Base-by-base conservation (phyloP, 2,329 filamentous ascomycete genomes). In the Fusarium goolgardi region DNA sequence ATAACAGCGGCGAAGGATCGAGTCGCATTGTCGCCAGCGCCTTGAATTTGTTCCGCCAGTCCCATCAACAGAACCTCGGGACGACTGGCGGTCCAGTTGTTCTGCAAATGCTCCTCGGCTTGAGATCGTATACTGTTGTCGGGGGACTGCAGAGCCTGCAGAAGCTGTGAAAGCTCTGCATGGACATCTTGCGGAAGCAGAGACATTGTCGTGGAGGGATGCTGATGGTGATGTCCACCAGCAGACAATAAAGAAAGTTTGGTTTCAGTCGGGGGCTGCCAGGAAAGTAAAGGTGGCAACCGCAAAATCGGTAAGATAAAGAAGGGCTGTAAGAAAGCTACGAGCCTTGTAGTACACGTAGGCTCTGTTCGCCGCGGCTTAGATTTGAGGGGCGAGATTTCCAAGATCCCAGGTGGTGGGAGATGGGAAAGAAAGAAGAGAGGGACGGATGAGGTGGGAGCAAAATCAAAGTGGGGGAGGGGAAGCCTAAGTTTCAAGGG, bases 11-110 rank as follows among this genome's bases (percentile, higher is more conserved):
- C 90, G 78, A 97, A 99, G 18, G 94, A 93, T 75, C 96, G 92
- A 63, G 90, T 91, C 94, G 87, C 84, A 71, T 88, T 83, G 76
- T 95, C 90, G 71, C 88, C 87, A n/a, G 91, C 89, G 69, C 86
- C 89, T 75, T 92, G 89, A 73, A 97, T 90, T 81, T 98, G 95
- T 82, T 98, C 96, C 40, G 91, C 94, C 73, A 99, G 83, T 70
- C 94, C 96, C 91, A 98, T 96, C 77, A 99, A 83, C 72, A 98
- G 85, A 73, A 97, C 86, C 75, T 97, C 94, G 35, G 96, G 94
- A 64, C 91, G 88, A 59, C 88, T 86, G 65, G 84, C 83, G 35
- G 94, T 91, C 96, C 96, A 99, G 84, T 94, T 94, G 80, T 88
- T 92, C 79, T 93, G 92, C 67, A 99, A 84, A 78, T 94, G 91